Base-by-base conservation (phyloP, 2,329 filamentous ascomycete genomes). In the Bipolaris zeicola region DNA sequence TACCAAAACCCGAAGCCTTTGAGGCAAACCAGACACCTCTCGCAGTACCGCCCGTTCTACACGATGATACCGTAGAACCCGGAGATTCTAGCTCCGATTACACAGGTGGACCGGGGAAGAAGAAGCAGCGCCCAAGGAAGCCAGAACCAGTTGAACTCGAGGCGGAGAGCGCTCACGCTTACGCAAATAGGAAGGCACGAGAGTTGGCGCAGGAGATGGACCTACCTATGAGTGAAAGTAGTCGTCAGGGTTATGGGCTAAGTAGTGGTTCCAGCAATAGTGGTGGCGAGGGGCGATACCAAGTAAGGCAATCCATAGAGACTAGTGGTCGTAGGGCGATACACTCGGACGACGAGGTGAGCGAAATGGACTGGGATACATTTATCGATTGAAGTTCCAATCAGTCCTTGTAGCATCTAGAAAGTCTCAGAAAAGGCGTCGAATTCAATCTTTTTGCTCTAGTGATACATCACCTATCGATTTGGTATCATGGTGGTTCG, bases 121-220 rank as follows among this genome's bases (percentile, higher is more conserved):
- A 31, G 31, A 46, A 52, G 13, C 37, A 46, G 11, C 55, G 14
- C 3, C 22, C 8, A 13, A 37, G 6, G 8, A 24, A 48, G 18
- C 22, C n/a, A 1, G 34, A n/a, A 16, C 48, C 46, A 16, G 26
- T 58, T 13, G 69, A 71, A 24, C 48, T 73, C 7, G 61, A 58
- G 3, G 48, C 66, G 7, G 62, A 51, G 14, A 60, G 63, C 13
- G 56, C 68, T 8, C 62, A 55, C 11, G 60, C 61, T 14, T 72
- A 73, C 50, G 70, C 70, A 28, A 64, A 64, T 26, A 41, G 65
- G 22, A 67, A 65, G 50, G 59, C 55, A 18, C 55, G 28, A 33
- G 37, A 47, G 11, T 59, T 51, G 8, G 44, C 34, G 8, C 46
- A 43, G 1, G 49, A 39, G 18, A 31, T 31, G 28, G 28, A 31